Evolutionary conservation across 495 filamentous ascomycete species (phyloP).

Genomic region (Xylaria longipes): DNA sequence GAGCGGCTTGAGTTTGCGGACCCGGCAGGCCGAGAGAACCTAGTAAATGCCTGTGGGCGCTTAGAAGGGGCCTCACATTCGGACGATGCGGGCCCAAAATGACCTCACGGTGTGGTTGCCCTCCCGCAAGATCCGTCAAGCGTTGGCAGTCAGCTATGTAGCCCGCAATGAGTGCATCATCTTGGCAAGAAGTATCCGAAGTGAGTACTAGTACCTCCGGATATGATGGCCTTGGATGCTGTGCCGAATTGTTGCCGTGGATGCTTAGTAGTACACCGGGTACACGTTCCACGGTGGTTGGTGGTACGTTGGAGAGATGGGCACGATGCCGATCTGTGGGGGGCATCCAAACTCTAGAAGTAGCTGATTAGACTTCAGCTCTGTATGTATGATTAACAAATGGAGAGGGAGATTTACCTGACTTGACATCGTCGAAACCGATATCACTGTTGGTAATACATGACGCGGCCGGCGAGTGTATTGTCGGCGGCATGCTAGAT

Average conservation of each 20-base stretch:
- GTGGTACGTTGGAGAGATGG: conserved; percentile 35
- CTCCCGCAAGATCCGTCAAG: conserved; percentile 10
- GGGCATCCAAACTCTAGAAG: conserved; percentile 37
- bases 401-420: conserved; percentile 30
- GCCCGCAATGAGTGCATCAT: conserved; percentile 18
- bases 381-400: background rate
- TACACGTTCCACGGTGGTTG: conserved; percentile 40
- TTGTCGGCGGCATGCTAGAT: conserved; percentile 31
- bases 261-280: conserved; percentile 34
- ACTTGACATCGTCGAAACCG: conserved; percentile 38
- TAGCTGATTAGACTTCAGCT: conserved; percentile 29
- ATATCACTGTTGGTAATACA: conserved; percentile 30
- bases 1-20: background rate
- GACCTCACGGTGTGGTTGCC: conserved; percentile 10
- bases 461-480: conserved; percentile 33
- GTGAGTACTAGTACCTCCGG: conserved; percentile 30
- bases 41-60: conserved; percentile 5
- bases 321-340: conserved; percentile 31
- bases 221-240: conserved; percentile 24
- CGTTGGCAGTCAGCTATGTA: conserved; percentile 25
- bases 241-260: conserved; percentile 24
- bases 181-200: conserved; percentile 4
- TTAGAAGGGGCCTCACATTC: conserved; percentile 17
- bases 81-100: conserved; percentile 19
- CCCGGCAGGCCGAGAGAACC: conserved; percentile 20